Evolutionary conservation across 495 filamentous ascomycete species (phyloP).

Genomic region (Stereocaulon alpinum): DNA sequence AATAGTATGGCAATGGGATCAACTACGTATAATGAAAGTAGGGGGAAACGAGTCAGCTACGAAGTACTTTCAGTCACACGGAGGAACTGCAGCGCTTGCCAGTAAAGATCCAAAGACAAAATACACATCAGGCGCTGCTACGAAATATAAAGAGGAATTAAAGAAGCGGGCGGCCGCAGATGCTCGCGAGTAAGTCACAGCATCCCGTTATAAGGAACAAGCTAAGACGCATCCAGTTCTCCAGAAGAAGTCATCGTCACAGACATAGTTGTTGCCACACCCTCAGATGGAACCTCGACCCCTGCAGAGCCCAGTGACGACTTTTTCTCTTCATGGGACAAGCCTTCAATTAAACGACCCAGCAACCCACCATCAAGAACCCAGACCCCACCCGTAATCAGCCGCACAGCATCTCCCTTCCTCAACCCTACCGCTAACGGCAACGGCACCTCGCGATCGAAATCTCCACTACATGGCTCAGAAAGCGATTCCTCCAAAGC

Average conservation of each 20-base stretch:
- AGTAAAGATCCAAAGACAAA: conserved; percentile 96
- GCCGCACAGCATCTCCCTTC: conserved; percentile 80
- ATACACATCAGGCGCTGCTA: conserved; percentile 81
- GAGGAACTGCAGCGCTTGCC: conserved; percentile 82
- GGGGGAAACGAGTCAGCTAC: conserved; percentile 97
- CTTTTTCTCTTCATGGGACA: conserved; percentile 99
- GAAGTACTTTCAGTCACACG: conserved; percentile 93
- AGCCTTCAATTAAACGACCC: conserved; percentile 91
- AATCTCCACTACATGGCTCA: conserved; percentile 66
- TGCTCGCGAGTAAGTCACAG: conserved; percentile 55
- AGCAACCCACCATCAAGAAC: conserved; percentile 90
- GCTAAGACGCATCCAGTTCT: conserved; percentile 43
- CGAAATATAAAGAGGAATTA: conserved; percentile 94
- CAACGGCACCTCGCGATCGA: conserved; percentile 59
- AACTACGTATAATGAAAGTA: conserved; percentile 95
- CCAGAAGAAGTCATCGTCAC: conserved; percentile 79
- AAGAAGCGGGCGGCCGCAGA: conserved; percentile 73
- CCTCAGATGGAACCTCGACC: conserved; percentile 54
- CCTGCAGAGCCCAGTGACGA: conserved; percentile 66
- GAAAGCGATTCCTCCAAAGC: conserved; percentile 35
- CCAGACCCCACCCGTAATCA: conserved; percentile 73
- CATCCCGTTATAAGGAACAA: conserved; percentile 9
- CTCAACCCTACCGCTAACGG: conserved; percentile 61
- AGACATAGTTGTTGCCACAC: conserved; percentile 52
- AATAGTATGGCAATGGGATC: conserved; percentile 98